Percentiles rank a stretch among this genome's conserved stretches.
phyloP scores from a whole-genome alignment of 1,284 basidiomycete genomes.

The Ganoderma leucocontextum region DNA sequence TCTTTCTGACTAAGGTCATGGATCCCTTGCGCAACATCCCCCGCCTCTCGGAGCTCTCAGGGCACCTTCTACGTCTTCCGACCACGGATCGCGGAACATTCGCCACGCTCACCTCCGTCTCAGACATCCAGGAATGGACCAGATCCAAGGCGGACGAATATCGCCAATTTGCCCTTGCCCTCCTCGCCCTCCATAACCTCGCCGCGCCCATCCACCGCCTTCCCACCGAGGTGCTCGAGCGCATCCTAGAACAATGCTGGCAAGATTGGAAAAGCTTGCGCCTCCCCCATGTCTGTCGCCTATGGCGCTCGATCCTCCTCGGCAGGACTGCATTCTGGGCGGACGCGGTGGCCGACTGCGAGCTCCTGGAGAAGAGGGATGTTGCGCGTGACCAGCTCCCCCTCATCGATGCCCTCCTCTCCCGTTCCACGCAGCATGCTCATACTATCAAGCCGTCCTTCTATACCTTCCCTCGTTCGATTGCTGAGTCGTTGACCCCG shows the following conservation, averaged over 20 bases:
- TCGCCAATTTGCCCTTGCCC: neutral
- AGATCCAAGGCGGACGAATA: conserved; percentile 1
- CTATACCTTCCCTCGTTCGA: neutral
- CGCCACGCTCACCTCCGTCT: neutral
- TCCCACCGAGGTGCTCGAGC: conserved; percentile 8
- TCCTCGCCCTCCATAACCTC: conserved; percentile 8
- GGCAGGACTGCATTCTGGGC: neutral
- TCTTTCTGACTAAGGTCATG: neutral
- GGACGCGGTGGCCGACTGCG: neutral
- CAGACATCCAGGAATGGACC: conserved; percentile 1
- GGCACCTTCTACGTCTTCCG: neutral
- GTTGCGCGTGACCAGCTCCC: neutral
- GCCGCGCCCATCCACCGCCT: conserved; percentile 1
- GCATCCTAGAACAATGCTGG: neutral
- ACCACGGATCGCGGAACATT: neutral
- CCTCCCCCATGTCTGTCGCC: conserved; percentile 4
- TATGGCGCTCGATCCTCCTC: conserved; percentile 6
- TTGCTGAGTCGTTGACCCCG: neutral
- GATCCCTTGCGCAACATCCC: conserved; percentile 3
- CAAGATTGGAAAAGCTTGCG: neutral
- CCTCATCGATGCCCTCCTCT: neutral
- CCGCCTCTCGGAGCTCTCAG: neutral
- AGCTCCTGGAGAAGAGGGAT: neutral
- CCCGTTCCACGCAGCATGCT: neutral
- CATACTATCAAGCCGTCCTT: neutral